phyloP scores from a whole-genome alignment of 352 stramenopile species.

The Aphanomyces invadans region DNA sequence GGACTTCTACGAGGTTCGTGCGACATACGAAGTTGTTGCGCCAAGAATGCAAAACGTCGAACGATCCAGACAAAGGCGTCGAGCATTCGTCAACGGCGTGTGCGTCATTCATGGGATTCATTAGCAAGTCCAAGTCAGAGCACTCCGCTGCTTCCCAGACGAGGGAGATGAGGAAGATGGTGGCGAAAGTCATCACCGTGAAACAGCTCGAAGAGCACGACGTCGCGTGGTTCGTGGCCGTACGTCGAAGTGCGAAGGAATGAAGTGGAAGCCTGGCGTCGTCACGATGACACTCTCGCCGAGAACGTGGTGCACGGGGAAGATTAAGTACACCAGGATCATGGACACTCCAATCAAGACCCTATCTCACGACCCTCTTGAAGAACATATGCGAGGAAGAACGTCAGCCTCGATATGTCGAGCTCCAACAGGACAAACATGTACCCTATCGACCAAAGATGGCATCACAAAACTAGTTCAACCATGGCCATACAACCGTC shows the following conservation, averaged over 20 bases:
- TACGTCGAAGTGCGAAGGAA: constrained; percentile 3
- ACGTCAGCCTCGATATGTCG: neutral
- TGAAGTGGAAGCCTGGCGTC: neutral
- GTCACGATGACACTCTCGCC: neutral
- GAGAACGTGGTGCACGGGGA: constrained; percentile 11
- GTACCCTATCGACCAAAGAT: constrained; percentile 5
- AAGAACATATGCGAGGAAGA: neutral
- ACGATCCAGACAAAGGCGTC: neutral
- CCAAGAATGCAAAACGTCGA: too few species aligned
- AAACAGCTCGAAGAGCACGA: constrained; percentile 14
- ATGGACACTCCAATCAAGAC: neutral
- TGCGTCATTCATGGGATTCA: constrained; percentile 23
- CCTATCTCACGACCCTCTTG: neutral
- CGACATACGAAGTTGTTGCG: too few species aligned
- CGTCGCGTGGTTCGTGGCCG: constrained; percentile 23
- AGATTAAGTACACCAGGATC: neutral
- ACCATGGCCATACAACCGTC: neutral
- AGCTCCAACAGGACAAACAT: constrained; percentile 16
- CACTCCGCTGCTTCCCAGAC: neutral
- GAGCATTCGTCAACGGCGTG: too few species aligned
- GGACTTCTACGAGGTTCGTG: too few species aligned
- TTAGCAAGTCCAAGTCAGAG: neutral
- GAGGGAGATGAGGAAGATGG: neutral
- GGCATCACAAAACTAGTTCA: neutral
- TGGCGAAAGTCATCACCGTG: neutral